Evolutionary conservation across 2,329 filamentous ascomycete species (phyloP).

Genomic region (Fusarium zealandicum): DNA sequence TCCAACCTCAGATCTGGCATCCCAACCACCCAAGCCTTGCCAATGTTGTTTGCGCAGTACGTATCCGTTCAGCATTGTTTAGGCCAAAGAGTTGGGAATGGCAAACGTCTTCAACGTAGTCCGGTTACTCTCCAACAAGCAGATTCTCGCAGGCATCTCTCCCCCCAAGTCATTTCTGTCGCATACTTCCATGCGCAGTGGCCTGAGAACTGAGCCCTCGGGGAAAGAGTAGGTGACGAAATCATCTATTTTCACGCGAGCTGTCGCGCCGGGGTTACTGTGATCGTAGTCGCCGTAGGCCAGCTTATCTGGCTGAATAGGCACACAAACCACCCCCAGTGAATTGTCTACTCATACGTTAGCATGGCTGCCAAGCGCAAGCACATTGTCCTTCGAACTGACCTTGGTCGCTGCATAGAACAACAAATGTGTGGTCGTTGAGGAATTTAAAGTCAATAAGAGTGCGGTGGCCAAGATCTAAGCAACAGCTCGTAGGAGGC

Average conservation of each 20-base stretch:
- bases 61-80: neutral
- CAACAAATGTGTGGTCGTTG: conserved; percentile 65
- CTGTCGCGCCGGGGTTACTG: conserved; percentile 7
- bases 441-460: conserved; percentile 73
- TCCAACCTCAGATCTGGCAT: neutral
- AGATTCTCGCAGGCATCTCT: conserved; percentile 58
- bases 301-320: conserved; percentile 48
- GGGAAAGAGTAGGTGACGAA: conserved; percentile 42
- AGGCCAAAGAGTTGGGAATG: conserved; percentile 38
- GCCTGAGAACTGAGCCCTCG: conserved; percentile 41
- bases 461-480: conserved; percentile 53
- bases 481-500: conserved; percentile 48
- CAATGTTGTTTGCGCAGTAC: too few species aligned
- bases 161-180: conserved; percentile 53
- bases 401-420: conserved; percentile 60
- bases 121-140: conserved; percentile 57
- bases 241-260: conserved; percentile 16
- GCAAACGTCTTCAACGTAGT: conserved; percentile 57
- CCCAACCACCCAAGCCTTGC: neutral
- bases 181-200: conserved; percentile 61
- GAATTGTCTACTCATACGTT: conserved; percentile 34
- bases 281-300: conserved; percentile 48
- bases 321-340: conserved; percentile 45
- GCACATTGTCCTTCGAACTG: conserved; percentile 4
- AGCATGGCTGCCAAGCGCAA: neutral